Conservation (phyloP, 75 land plant genomes). For the Sequoia sempervirens region DNA sequence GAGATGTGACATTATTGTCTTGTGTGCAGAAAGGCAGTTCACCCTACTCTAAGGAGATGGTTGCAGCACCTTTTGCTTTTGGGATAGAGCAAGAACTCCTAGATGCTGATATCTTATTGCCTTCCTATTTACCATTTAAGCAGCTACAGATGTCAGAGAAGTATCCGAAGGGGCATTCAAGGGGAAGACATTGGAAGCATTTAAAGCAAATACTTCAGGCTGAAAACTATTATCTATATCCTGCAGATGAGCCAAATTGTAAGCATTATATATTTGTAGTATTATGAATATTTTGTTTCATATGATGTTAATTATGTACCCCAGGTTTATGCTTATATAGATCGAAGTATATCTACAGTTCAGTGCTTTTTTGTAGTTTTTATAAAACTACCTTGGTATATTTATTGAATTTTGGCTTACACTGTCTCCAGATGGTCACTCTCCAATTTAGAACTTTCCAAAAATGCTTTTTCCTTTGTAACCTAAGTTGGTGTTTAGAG, state of each 20-base stretch:
- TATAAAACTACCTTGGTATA: neutral
- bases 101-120: constrained; percentile 67
- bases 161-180: constrained; percentile 88
- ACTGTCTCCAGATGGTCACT: neutral
- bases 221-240: constrained; percentile 67
- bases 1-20: neutral
- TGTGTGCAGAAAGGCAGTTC: constrained; percentile 11
- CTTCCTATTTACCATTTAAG: constrained; percentile 67
- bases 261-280: constrained; percentile 12
- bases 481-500: neutral
- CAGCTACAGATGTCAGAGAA: constrained; percentile 69
- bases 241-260: constrained; percentile 77
- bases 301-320: constrained; percentile 3
- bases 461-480: neutral
- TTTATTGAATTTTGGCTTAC: neutral
- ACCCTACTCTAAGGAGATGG: constrained; percentile 6
- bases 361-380: neutral
- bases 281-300: neutral
- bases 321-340: neutral
- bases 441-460: neutral
- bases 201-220: constrained; percentile 94
- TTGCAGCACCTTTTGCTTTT: neutral
- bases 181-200: constrained; percentile 93
- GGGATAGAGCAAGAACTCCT: constrained; percentile 61
- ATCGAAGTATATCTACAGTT: neutral